Conservation (phyloP, 495 filamentous ascomycete genomes). For the Bombardia bombarda region DNA sequence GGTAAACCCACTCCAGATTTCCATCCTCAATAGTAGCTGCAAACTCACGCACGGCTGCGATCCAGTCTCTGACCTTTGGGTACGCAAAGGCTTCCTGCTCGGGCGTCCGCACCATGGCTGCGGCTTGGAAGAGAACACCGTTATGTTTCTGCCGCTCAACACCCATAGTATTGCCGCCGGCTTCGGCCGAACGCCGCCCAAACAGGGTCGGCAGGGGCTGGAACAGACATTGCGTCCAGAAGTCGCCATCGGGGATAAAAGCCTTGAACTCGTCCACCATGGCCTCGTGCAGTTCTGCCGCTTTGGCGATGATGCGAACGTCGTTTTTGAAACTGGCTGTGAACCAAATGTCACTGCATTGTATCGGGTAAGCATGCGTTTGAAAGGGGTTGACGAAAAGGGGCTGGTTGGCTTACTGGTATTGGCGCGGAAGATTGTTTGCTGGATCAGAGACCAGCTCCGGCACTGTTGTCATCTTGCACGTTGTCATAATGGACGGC, state of each 20-base stretch:
- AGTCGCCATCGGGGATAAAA: conserved; percentile 16
- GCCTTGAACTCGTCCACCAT: conserved; percentile 13
- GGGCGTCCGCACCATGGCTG: conserved; percentile 9
- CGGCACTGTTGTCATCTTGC: conserved; percentile 16
- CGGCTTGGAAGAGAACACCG: conserved; percentile 12
- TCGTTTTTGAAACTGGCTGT: conserved; percentile 23
- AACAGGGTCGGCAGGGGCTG: conserved; percentile 38
- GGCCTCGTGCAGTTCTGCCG: conserved; percentile 11
- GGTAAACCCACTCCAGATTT: conserved; percentile 21
- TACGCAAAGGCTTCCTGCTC: conserved; percentile 16
- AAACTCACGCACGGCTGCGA: conserved; percentile 10
- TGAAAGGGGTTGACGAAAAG: too few species aligned
- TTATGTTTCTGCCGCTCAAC: conserved; percentile 29
- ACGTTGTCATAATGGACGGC: conserved; percentile 12
- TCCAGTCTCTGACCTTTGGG: conserved; percentile 7
- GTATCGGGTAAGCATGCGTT: too few species aligned
- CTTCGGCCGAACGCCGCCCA: conserved; percentile 29
- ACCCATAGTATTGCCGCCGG: conserved; percentile 48
- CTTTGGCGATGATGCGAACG: conserved; percentile 15
- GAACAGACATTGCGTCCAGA: conserved; percentile 38
- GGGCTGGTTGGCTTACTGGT: too few species aligned
- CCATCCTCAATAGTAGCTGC: conserved; percentile 6
- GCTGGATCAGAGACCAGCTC: too few species aligned
- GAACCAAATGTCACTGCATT: too few species aligned
- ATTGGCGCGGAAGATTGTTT: too few species aligned